Base-by-base conservation (phyloP, 2,329 filamentous ascomycete genomes). In the Simplicillium aogashimaense region DNA sequence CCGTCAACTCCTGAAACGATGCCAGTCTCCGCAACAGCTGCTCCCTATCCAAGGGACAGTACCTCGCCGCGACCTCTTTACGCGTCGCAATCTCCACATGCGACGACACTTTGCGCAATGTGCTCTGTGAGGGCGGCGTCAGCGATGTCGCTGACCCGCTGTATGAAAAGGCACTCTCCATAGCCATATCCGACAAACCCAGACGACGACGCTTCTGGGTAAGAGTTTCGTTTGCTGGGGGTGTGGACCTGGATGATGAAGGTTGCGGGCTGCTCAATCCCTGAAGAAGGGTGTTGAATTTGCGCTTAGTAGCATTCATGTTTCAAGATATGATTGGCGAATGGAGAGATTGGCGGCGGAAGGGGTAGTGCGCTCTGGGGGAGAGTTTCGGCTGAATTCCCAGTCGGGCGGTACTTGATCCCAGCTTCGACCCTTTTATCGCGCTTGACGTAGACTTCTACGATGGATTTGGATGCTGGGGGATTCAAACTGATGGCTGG, bases 1-100 rank as follows among this genome's bases (percentile, higher is more conserved):
- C 77, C 40, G 87, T 92, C 36, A 97, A 80, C 49, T 90, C 87
- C 54, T 90, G 84, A 56, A 94, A 98, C 0, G 87, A 94, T 44
- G 83, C 83, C 20, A 98, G 69, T 17, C 92, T 71, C 50, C 75
- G 78, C 10, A 97, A 70, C 45, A 97, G 88, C 49, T 86, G 79
- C 31, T 80, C 78, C 39, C 92, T 83, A 57, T 92, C 89, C 65
- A 81, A 85, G 0, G 92, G 90, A 40, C 85, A 84, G 64, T 92
- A 97, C 52, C 83, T 86, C 1, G 85, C 64, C 3, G 53, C 56
- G 16, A 53, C 48, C n/a, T 56, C 50, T 30, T 48, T 51, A 16
- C 41, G 29, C 4, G 8, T 15, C 9, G 38, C 17, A 35, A 41
- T 7, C 53, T 45, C 7, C 44, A 39, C 18, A 17, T 40, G 37